These are phyloP conservation scores for Xenosphaeropsis pyriputrescens DNA, from an alignment of 2,329 filamentous ascomycete genomes.

Conservation along the genomic window DNA sequence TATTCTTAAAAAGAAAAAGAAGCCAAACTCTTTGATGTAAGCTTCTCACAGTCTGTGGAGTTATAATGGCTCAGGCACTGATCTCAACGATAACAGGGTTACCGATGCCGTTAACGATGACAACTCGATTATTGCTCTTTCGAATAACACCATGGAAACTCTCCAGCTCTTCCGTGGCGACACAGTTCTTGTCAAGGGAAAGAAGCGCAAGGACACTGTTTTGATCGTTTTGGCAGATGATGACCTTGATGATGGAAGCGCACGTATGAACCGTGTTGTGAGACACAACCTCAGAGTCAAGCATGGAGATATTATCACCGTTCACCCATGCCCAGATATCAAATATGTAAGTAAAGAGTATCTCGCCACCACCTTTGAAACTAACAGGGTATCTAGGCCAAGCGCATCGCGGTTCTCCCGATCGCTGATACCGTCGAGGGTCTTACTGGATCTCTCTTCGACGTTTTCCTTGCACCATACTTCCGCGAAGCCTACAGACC, in stretches of 20 bases:
- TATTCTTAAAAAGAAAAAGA: constrained; percentile 99
- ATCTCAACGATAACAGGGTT: constrained; percentile 46
- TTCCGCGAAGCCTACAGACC: constrained; percentile 98
- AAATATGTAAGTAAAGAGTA: constrained; percentile 70
- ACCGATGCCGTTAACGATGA: constrained; percentile 98
- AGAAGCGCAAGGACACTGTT: constrained; percentile 99
- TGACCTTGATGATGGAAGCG: constrained; percentile 93
- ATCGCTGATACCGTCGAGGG: constrained; percentile 98
- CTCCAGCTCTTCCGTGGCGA: constrained; percentile 98
- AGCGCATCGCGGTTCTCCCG: constrained; percentile 94
- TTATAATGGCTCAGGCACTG: constrained; percentile 9
- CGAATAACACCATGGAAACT: constrained; percentile 97
- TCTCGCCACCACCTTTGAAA: no score
- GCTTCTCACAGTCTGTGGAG: constrained; percentile 18
- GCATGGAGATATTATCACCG: constrained; percentile 94
- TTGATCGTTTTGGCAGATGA: constrained; percentile 96
- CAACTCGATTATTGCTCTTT: constrained; percentile 97
- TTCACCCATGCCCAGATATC: constrained; percentile 96
- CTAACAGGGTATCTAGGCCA: constrained; percentile 46
- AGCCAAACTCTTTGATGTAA: constrained; percentile 97
- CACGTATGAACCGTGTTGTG: constrained; percentile 95
- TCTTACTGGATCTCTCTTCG: constrained; percentile 92
- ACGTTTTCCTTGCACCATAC: constrained; percentile 97
- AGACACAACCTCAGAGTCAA: constrained; percentile 97
- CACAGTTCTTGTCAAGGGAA: constrained; percentile 94